Evolutionary conservation across 176 grass and related monocot species (phyloP).

Genomic region (Cenchrus americanus): DNA sequence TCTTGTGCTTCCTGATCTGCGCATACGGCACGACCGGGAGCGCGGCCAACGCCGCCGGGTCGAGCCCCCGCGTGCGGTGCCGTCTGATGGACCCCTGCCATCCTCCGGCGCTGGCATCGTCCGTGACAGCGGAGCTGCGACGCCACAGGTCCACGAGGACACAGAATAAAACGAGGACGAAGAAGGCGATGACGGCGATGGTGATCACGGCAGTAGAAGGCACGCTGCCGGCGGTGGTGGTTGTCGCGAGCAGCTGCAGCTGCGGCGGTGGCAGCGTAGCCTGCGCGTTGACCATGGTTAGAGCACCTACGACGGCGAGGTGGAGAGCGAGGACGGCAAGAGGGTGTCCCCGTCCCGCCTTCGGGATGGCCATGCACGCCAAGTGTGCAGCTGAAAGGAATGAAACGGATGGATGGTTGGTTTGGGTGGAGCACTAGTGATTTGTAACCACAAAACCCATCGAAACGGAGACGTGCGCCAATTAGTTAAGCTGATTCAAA

Average conservation of each 20-base stretch:
- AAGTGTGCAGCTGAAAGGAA: too few relatives aligned
- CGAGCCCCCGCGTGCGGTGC: conserved; percentile 49
- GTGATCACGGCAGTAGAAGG: conserved; percentile 47
- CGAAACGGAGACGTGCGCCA: too few relatives aligned
- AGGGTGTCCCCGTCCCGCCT: not conserved
- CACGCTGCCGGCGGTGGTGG: conserved; percentile 53
- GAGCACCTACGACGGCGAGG: not conserved
- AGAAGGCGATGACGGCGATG: conserved; percentile 54
- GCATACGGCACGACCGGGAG: conserved; percentile 62
- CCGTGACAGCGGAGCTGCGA: not conserved
- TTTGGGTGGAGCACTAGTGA: too few relatives aligned
- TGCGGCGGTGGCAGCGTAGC: not conserved
- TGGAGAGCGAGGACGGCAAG: not conserved
- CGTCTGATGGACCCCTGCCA: conserved; percentile 8
- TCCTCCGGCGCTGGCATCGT: not conserved
- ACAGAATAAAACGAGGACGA: conserved; percentile 68
- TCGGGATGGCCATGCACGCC: not conserved
- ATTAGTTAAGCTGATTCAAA: too few relatives aligned
- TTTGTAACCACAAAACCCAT: too few relatives aligned
- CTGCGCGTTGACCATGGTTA: not conserved
- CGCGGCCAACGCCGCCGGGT: conserved; percentile 45
- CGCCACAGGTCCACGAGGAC: conserved; percentile 58
- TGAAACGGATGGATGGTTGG: too few relatives aligned
- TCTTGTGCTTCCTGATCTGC: conserved; percentile 63
- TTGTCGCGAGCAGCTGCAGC: not conserved